These are phyloP conservation scores for Leptographium lundbergii DNA, from an alignment of 2,329 filamentous ascomycete species.

Conservation along the genomic window DNA sequence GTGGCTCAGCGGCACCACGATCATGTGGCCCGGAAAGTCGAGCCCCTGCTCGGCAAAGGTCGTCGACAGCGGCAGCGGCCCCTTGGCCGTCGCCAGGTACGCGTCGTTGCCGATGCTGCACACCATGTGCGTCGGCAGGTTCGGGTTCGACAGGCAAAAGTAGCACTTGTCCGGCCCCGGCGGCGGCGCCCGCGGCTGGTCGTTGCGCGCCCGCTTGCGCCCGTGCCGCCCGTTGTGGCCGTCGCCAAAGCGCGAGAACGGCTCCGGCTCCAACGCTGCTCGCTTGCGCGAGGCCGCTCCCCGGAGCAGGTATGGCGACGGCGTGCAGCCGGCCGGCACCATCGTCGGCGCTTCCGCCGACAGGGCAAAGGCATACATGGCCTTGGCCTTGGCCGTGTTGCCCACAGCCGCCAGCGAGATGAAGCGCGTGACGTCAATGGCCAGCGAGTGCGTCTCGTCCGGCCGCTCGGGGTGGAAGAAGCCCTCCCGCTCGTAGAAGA, in stretches of 20 bases:
- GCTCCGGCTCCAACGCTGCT: slow-evolving; percentile 26
- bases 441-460: slow-evolving; percentile 30
- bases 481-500: slow-evolving; percentile 83
- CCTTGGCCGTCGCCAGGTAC: slow-evolving; percentile 87
- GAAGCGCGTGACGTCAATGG: slow-evolving; percentile 64
- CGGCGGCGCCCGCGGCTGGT: slow-evolving; percentile 45
- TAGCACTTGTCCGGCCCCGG: slow-evolving; percentile 73
- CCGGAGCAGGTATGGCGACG: slow-evolving; percentile 51
- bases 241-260: slow-evolving; percentile 42
- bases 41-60: slow-evolving; percentile 56
- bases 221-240: slow-evolving; percentile 30
- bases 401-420: slow-evolving; percentile 74
- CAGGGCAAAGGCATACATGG: slow-evolving; percentile 66
- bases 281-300: slow-evolving; percentile 41
- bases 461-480: slow-evolving; percentile 55
- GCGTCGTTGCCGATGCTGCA: slow-evolving; percentile 76
- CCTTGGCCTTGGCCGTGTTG: slow-evolving; percentile 66
- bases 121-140: slow-evolving; percentile 75
- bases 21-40: slow-evolving; percentile 69
- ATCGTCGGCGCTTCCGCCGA: slow-evolving; percentile 48
- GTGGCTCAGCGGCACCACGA: slow-evolving; percentile 83
- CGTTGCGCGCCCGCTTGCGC: slow-evolving; percentile 32
- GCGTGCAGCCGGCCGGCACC: slow-evolving; percentile 59
- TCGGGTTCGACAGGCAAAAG: slow-evolving; percentile 86
- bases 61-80: slow-evolving; percentile 60